Evolutionary conservation across 805 yeast genomes (phyloP).

Genomic region (Yarrowia sp.): DNA sequence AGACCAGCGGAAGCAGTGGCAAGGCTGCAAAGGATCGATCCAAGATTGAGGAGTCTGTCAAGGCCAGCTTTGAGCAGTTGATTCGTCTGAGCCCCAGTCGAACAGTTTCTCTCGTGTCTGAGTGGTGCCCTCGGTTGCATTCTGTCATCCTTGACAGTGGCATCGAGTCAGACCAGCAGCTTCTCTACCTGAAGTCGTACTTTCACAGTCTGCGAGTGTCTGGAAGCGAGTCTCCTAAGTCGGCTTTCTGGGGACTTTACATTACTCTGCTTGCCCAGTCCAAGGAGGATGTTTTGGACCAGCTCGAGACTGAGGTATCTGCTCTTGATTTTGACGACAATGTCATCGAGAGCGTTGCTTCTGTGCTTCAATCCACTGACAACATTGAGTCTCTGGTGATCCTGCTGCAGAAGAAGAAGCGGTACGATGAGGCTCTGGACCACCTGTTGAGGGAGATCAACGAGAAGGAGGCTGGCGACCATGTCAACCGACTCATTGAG

Average conservation of each 20-base stretch:
- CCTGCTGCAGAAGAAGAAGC: slow-evolving; percentile 2
- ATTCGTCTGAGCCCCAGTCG: slow-evolving; percentile 9
- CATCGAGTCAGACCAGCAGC: slow-evolving; percentile 31
- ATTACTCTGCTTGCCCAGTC: background rate
- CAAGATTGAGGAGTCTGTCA: slow-evolving; percentile 11
- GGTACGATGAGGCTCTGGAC: background rate
- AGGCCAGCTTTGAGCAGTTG: background rate
- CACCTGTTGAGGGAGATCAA: background rate
- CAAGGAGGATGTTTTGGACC: background rate
- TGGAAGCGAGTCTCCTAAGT: background rate
- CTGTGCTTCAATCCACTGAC: background rate
- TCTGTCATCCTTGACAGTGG: slow-evolving; percentile 39
- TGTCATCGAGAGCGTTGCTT: background rate
- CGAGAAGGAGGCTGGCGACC: background rate
- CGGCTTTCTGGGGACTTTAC: background rate
- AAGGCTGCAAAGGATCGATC: slow-evolving; percentile 32
- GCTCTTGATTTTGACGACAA: background rate
- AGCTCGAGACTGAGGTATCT: background rate
- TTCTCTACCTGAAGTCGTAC: slow-evolving; percentile 2
- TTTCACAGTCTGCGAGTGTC: slow-evolving; percentile 1
- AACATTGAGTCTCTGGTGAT: background rate
- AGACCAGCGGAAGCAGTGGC: slow-evolving; percentile 17
- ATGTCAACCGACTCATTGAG: background rate
- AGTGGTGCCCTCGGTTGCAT: slow-evolving; percentile 45
- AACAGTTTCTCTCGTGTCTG: slow-evolving; percentile 37